phyloP scores from a whole-genome alignment of 2,329 filamentous ascomycete genomes.

The Botrytis pseudocinerea region DNA sequence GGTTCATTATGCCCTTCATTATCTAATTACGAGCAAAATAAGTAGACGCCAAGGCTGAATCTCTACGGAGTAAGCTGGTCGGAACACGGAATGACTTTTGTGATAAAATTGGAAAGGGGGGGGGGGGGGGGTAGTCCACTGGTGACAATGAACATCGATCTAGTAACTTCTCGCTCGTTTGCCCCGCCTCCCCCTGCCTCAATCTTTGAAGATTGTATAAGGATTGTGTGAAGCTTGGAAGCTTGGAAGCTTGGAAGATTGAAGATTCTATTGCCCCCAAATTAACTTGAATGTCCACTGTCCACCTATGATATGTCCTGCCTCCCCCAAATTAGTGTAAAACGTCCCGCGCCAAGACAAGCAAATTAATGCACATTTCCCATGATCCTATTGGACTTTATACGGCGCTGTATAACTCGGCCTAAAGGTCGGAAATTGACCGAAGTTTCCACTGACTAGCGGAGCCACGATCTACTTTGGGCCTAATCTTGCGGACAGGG shows the following conservation, averaged over 20 bases:
- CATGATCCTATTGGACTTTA: not conserved
- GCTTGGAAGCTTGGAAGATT: not conserved
- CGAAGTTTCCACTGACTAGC: not conserved
- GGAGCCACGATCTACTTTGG: not conserved
- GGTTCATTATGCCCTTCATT: not conserved
- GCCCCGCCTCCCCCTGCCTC: not conserved
- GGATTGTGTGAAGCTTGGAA: not conserved
- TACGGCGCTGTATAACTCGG: not conserved
- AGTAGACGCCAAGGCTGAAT: not conserved
- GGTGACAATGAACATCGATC: not conserved
- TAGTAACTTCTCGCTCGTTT: not conserved
- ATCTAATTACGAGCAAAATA: not conserved
- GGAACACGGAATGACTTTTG: not conserved
- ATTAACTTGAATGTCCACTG: not conserved
- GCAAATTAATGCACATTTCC: slow-evolving; percentile 3
- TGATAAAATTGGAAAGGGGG: not conserved
- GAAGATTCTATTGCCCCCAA: not conserved
- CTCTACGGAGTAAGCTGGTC: not conserved
- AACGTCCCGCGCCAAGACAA: not conserved
- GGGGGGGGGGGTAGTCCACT: too few species aligned
- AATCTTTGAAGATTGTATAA: not conserved
- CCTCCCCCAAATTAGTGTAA: slow-evolving; percentile 1
- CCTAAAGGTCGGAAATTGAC: slow-evolving; percentile 11
- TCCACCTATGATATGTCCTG: slow-evolving; percentile 9
- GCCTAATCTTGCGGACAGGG: not conserved